Conservation (phyloP, 441 rosid genomes). For the Dalechampia spathulata region DNA sequence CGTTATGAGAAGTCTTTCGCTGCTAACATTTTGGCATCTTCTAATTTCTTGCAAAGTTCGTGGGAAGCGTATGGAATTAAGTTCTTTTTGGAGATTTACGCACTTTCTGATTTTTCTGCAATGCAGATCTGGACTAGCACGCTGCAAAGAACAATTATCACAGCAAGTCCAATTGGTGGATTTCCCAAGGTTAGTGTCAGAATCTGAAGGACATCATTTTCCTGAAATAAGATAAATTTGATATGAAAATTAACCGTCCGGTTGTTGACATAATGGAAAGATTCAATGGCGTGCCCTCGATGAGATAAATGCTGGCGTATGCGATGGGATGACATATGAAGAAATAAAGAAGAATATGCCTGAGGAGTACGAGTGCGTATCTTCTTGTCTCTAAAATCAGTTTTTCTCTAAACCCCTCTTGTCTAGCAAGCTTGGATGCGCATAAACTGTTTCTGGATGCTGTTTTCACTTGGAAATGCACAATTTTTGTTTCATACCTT, state of each 20-base stretch:
- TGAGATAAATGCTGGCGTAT: slow-evolving; percentile 96
- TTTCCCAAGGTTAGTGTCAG: slow-evolving; percentile 86
- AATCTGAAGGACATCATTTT: slow-evolving; percentile 6
- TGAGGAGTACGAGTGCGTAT: slow-evolving; percentile 86
- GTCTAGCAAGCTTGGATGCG: background rate
- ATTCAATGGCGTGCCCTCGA: slow-evolving; percentile 99
- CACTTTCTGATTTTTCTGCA: background rate
- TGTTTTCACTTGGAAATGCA: background rate
- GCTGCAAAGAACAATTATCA: slow-evolving; percentile 77
- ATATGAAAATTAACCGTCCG: background rate
- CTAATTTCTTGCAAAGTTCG: background rate
- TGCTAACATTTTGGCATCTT: background rate
- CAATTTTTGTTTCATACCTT: background rate
- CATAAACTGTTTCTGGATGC: background rate
- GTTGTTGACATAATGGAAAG: slow-evolving; percentile 23
- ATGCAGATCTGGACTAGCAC: slow-evolving; percentile 98
- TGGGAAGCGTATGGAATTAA: background rate
- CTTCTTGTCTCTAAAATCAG: background rate
- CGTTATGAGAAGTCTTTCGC: background rate
- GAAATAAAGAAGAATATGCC: slow-evolving; percentile 94
- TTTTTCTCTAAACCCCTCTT: background rate
- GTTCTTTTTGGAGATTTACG: background rate
- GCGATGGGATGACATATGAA: slow-evolving; percentile 99
- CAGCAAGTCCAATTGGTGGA: slow-evolving; percentile 85
- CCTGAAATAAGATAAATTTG: background rate